phyloP scores from a whole-genome alignment of 2,329 filamentous ascomycete genomes.

The Trichothecium roseum region DNA sequence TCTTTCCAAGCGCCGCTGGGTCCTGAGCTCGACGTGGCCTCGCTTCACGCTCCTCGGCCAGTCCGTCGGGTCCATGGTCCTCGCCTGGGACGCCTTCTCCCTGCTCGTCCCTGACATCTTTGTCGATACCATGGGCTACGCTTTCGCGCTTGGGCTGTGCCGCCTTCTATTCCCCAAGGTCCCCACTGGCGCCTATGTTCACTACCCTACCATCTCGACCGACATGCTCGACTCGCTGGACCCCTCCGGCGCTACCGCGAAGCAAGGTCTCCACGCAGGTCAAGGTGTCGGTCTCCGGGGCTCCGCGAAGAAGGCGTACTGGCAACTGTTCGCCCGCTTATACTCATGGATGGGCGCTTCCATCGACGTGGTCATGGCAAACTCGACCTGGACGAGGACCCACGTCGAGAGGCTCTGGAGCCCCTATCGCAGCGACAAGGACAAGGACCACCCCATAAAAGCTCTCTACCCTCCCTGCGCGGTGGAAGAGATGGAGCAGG shows the following conservation, averaged over 20 bases:
- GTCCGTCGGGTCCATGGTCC: constrained; percentile 74
- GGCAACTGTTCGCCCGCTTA: constrained; percentile 70
- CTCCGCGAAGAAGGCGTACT: constrained; percentile 67
- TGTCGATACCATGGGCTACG: constrained; percentile 96
- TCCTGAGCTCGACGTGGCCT: constrained; percentile 80
- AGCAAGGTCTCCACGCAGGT: constrained; percentile 73
- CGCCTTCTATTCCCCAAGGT: constrained; percentile 72
- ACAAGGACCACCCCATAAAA: constrained; percentile 44
- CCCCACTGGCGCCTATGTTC: constrained; percentile 86
- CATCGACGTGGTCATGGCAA: constrained; percentile 93
- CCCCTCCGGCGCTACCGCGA: constrained; percentile 44
- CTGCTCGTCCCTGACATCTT: constrained; percentile 88
- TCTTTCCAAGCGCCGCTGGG: constrained; percentile 76
- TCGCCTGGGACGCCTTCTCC: constrained; percentile 89
- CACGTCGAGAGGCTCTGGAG: constrained; percentile 80
- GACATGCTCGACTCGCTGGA: constrained; percentile 88
- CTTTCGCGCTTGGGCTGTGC: constrained; percentile 74
- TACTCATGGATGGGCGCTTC: constrained; percentile 77
- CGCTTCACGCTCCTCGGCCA: constrained; percentile 92
- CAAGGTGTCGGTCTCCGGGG: constrained; percentile 65
- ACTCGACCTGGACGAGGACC: constrained; percentile 84
- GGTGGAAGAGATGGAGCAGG: constrained; percentile 69
- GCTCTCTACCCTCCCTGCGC: constrained; percentile 90
- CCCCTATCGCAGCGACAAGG: constrained; percentile 35
- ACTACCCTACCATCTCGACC: constrained; percentile 96